Conservation (phyloP, 1,139 yeast genomes). For the Lodderomyces orthopsilosis region DNA sequence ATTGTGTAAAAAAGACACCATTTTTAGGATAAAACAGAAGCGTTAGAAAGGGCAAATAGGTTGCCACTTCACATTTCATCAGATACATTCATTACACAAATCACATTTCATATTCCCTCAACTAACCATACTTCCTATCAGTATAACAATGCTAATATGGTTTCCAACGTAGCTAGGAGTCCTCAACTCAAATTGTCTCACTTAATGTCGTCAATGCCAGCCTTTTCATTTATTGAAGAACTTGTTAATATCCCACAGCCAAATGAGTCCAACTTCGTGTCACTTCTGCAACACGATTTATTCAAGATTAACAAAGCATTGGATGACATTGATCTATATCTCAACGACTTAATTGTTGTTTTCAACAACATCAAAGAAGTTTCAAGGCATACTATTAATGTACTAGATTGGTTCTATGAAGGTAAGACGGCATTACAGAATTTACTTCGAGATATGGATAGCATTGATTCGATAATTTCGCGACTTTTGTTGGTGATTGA, state of each 20-base stretch:
- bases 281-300: constrained; percentile 30
- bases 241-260: constrained; percentile 22
- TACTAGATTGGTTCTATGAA: constrained; percentile 47
- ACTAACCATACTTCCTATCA: neutral
- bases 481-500: constrained; percentile 32
- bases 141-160: constrained; percentile 9
- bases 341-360: constrained; percentile 19
- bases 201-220: constrained; percentile 18
- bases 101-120: neutral
- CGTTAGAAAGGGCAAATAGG: neutral
- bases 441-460: constrained; percentile 35
- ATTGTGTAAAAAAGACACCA: too few species aligned
- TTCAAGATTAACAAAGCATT: constrained; percentile 29
- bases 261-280: constrained; percentile 1
- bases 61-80: neutral
- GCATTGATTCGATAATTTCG: constrained; percentile 47
- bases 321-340: constrained; percentile 31
- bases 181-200: constrained; percentile 11
- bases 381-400: constrained; percentile 7
- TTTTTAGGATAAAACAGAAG: neutral
- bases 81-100: neutral
- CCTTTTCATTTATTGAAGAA: constrained; percentile 35
- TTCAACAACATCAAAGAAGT: constrained; percentile 16
- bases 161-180: constrained; percentile 4
- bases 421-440: constrained; percentile 44